Conservation (phyloP, 768 basidiomycete species). For the Suillus luteus region DNA sequence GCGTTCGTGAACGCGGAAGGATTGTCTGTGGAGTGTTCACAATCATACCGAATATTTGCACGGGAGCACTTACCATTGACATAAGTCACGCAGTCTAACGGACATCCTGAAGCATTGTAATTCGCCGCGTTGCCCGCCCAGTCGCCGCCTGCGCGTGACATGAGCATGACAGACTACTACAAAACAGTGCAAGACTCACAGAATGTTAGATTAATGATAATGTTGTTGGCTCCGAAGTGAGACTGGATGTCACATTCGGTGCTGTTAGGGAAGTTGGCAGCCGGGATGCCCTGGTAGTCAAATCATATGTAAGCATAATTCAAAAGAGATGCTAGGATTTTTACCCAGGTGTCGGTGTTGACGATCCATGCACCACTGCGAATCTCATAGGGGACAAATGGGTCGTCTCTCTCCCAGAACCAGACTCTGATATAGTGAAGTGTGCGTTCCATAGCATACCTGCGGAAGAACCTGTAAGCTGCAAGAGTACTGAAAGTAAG, state of each 20-base stretch:
- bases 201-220: slow-evolving; percentile 54
- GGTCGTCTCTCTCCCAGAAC: slow-evolving; percentile 43
- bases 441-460: slow-evolving; percentile 46
- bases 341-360: slow-evolving; percentile 35
- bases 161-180: slow-evolving; percentile 4
- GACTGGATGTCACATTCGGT: slow-evolving; percentile 38
- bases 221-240: slow-evolving; percentile 37
- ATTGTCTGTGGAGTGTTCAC: slow-evolving; percentile 45
- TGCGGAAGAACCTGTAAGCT: slow-evolving; percentile 18
- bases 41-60: not conserved
- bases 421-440: slow-evolving; percentile 39
- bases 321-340: slow-evolving; percentile 5
- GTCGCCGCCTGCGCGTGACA: slow-evolving; percentile 47
- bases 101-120: slow-evolving; percentile 52
- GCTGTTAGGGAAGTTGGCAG: slow-evolving; percentile 37
- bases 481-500: not conserved
- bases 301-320: not conserved
- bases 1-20: slow-evolving; percentile 67
- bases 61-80: slow-evolving; percentile 39
- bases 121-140: slow-evolving; percentile 51
- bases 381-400: slow-evolving; percentile 29
- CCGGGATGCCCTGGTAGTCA: slow-evolving; percentile 31
- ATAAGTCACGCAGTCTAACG: slow-evolving; percentile 42
- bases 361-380: slow-evolving; percentile 20
- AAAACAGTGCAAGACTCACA: slow-evolving; percentile 43